Evolutionary conservation across 352 stramenopile genomes (phyloP).

Genomic region (Globisporangium mamillatum): DNA sequence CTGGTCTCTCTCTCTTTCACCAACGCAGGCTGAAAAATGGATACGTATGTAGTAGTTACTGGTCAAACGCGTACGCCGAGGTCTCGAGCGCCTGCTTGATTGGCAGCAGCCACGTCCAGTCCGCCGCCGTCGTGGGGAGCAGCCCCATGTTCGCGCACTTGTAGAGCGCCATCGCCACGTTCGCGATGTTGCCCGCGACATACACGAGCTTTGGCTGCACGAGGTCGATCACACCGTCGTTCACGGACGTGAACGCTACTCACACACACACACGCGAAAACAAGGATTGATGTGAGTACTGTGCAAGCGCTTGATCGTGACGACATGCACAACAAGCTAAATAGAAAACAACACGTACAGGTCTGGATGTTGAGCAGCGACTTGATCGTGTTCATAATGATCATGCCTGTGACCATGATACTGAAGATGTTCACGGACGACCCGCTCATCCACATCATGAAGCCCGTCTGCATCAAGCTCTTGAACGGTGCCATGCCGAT

Average conservation of each 20-base stretch:
- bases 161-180: conserved; percentile 87
- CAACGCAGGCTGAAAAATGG: neutral
- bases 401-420: conserved; percentile 94
- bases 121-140: conserved; percentile 87
- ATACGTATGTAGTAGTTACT: conserved; percentile 3
- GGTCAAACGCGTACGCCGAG: conserved; percentile 59
- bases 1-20: neutral
- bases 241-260: conserved; percentile 73
- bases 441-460: conserved; percentile 97
- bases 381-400: conserved; percentile 91
- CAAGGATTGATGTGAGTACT: neutral
- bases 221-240: conserved; percentile 78
- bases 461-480: conserved; percentile 90
- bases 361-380: conserved; percentile 83
- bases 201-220: conserved; percentile 89
- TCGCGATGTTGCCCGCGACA: conserved; percentile 83
- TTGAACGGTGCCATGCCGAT: conserved; percentile 90
- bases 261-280: neutral
- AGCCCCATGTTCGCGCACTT: conserved; percentile 92
- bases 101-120: conserved; percentile 91
- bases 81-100: conserved; percentile 80
- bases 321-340: neutral
- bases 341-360: conserved; percentile 25
- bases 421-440: conserved; percentile 94
- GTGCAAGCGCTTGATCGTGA: neutral